Conservation (phyloP, 1,284 basidiomycete species). For the Ustilago vetiveriae region DNA sequence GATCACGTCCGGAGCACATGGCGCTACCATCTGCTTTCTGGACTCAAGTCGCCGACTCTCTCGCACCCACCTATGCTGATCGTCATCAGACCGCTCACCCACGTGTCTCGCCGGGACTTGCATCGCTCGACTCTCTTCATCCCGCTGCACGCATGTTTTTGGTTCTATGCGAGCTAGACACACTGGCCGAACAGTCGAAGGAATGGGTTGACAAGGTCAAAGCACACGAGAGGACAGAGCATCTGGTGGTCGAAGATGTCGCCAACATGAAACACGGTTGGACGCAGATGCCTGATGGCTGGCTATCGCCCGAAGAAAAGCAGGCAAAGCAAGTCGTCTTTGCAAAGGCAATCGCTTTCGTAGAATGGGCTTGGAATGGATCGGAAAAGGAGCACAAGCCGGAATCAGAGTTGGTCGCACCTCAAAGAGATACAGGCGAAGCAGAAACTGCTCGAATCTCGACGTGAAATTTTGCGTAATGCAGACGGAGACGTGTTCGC, state of each 20-base stretch:
- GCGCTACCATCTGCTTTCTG: constrained; percentile 22
- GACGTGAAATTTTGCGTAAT: not conserved
- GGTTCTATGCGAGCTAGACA: constrained; percentile 50
- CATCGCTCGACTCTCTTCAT: constrained; percentile 46
- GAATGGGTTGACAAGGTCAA: constrained; percentile 46
- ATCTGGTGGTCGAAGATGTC: constrained; percentile 42
- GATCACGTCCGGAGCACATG: constrained; percentile 45
- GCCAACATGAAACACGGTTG: constrained; percentile 45
- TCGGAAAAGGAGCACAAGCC: constrained; percentile 11
- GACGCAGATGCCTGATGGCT: constrained; percentile 51
- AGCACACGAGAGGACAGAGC: constrained; percentile 25
- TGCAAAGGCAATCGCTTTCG: constrained; percentile 32
- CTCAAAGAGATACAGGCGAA: constrained; percentile 14
- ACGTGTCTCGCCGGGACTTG: constrained; percentile 52
- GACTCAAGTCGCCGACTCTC: constrained; percentile 37
- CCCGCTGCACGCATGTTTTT: constrained; percentile 41
- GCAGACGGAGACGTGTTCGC: not conserved
- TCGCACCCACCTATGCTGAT: constrained; percentile 49
- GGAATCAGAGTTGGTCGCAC: constrained; percentile 20
- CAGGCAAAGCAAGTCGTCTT: constrained; percentile 29
- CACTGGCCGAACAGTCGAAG: constrained; percentile 49
- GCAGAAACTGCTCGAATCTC: constrained; percentile 12
- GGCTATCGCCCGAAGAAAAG: constrained; percentile 34
- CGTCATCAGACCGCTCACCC: constrained; percentile 33
- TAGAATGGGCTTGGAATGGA: constrained; percentile 42